Percentiles rank a stretch among this genome's conserved stretches.
phyloP scores from a whole-genome alignment of 805 yeast species.

The Myxozyma neotropica region DNA sequence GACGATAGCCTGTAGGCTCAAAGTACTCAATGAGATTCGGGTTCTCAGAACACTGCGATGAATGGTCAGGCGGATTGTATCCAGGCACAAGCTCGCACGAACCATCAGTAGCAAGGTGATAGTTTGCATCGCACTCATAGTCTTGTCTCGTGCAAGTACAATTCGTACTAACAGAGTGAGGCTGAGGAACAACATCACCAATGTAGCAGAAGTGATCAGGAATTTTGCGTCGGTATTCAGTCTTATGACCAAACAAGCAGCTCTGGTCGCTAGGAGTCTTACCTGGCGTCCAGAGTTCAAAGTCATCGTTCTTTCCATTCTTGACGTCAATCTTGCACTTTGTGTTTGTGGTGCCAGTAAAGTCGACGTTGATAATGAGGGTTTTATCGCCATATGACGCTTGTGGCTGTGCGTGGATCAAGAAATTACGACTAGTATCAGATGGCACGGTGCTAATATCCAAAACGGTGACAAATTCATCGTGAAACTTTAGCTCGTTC shows the following conservation, averaged over 20 bases:
- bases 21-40: constrained; percentile 67
- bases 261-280: constrained; percentile 50
- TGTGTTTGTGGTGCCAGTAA: constrained; percentile 52
- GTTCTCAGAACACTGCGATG: constrained; percentile 57
- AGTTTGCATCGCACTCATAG: constrained; percentile 93
- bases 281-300: constrained; percentile 63
- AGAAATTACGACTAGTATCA: constrained; percentile 81
- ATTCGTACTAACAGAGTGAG: constrained; percentile 56
- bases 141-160: constrained; percentile 87
- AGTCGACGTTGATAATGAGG: constrained; percentile 58
- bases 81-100: constrained; percentile 86
- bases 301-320: constrained; percentile 56
- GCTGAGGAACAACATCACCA: constrained; percentile 60
- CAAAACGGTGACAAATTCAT: constrained; percentile 55
- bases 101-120: constrained; percentile 67
- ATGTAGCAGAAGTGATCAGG: constrained; percentile 66
- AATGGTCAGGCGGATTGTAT: constrained; percentile 63
- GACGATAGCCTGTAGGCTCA: constrained; percentile 91
- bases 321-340: constrained; percentile 58
- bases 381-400: constrained; percentile 52
- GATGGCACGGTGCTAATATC: constrained; percentile 90
- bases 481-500: constrained; percentile 65
- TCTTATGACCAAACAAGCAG: constrained; percentile 74
- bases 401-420: constrained; percentile 59
- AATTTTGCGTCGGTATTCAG: constrained; percentile 59